phyloP scores from a whole-genome alignment of 371 early-diverging fungal genomes.

The Mortierella sp. region DNA sequence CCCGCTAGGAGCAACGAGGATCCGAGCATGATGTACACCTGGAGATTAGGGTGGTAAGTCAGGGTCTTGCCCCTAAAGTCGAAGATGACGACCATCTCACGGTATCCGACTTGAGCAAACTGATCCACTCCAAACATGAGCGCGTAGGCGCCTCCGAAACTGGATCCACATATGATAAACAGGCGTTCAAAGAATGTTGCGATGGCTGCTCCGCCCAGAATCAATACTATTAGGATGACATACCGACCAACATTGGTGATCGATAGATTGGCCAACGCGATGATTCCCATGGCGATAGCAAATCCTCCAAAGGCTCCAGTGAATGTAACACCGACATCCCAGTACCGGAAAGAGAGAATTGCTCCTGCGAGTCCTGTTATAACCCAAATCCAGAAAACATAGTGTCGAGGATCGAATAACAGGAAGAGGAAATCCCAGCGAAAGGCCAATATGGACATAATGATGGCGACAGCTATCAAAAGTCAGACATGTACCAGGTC shows the following conservation, averaged over 20 bases:
- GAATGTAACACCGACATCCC: constrained; percentile 51
- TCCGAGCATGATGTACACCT: constrained; percentile 45
- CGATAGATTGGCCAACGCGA: constrained; percentile 40
- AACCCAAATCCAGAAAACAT: constrained; percentile 50
- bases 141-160: constrained; percentile 50
- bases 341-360: constrained; percentile 37
- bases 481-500: neutral
- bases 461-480: constrained; percentile 23
- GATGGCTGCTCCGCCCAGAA: constrained; percentile 30
- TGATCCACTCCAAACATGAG: constrained; percentile 54
- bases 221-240: constrained; percentile 23
- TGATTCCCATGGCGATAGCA: constrained; percentile 44
- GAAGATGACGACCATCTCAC: constrained; percentile 55
- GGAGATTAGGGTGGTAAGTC: constrained; percentile 35
- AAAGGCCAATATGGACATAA: constrained; percentile 34
- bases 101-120: constrained; percentile 52
- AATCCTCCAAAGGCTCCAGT: constrained; percentile 50
- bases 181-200: constrained; percentile 45
- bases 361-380: constrained; percentile 31
- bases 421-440: constrained; percentile 44
- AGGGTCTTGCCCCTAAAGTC: constrained; percentile 49
- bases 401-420: constrained; percentile 31
- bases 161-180: constrained; percentile 42
- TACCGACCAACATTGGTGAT: constrained; percentile 40
- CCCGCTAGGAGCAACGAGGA: constrained; percentile 24